Conservation (phyloP, 2,329 filamentous ascomycete genomes). For the Calonectria fujianensis region DNA sequence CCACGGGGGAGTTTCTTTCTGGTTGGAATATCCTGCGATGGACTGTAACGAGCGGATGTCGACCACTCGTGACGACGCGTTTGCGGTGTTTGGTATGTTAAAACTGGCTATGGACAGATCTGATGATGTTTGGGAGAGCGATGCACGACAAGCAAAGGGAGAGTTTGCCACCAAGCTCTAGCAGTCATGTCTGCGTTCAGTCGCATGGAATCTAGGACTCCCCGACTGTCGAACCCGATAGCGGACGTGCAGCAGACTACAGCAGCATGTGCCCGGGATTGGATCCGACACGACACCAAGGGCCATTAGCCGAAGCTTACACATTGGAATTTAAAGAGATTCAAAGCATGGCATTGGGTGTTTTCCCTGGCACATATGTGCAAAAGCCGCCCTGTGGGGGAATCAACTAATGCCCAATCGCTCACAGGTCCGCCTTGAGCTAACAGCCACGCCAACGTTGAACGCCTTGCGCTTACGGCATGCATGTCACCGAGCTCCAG, state of each 20-base stretch:
- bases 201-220: background rate
- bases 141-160: background rate
- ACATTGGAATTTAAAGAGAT: background rate
- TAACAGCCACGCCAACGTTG: background rate
- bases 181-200: background rate
- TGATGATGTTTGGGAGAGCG: background rate
- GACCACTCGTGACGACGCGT: background rate
- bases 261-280: background rate
- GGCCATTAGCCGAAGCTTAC: background rate
- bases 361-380: background rate
- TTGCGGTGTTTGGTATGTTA: background rate
- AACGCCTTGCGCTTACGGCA: constrained; percentile 17
- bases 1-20: background rate
- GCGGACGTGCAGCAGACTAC: background rate
- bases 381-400: background rate
- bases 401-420: background rate
- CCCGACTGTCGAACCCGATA: background rate
- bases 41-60: background rate
- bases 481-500: background rate
- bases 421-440: background rate
- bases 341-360: background rate
- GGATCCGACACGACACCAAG: background rate
- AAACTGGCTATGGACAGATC: background rate
- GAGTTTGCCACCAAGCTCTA: background rate
- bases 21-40: background rate